Base-by-base conservation (phyloP, 2,329 filamentous ascomycete genomes). In the Stachybotrys elegans region DNA sequence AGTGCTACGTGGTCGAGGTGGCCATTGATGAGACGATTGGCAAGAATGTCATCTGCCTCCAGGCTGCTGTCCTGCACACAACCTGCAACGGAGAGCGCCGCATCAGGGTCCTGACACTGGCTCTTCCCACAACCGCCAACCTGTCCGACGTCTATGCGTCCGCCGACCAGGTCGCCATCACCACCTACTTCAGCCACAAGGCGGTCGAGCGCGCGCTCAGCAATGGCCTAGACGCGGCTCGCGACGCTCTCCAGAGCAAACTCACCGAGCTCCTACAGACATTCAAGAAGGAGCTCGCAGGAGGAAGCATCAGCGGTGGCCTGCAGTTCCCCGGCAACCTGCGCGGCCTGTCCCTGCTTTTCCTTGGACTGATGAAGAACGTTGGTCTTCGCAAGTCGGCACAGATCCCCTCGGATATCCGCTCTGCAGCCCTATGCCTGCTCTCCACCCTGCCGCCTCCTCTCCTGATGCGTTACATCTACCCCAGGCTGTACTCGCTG, bases 1-100 rank as follows among this genome's bases (percentile, higher is more conserved):
- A 98, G 66, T 90, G 88, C 51, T 97, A 97, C 61, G 93, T 97
- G 35, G 92, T 98, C 17, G 93, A 98, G 67, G 94, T 98, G 44
- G 91, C 93, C 13, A 97, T 98, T 53, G 93, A 98, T 57, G 93
- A 98, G 71, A 93, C 82, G 27, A 75, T 98, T 48, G 88, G 84
- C 38, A 95, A 95, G 73, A 89, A 88, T 36, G 85, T 95, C 51
- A 85, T 95, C 37, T 97, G 90, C 66, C 74, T 96, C 70, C 91
- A 98, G 68, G 86, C 91, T 13, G 93, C 93, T 42, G 92, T 98
- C 9, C 78, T 98, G 23, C 93, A 98, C 66, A 98, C 93, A 2
- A 98, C 91, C 2, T 96, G 92, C 73, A 97, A 97, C 59, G 93
- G 93, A 42, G 93, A 98, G 72, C 81, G 93, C 57, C 83, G 93